Base-by-base conservation (phyloP, 129 eudicot species). In the Tagetes patula region DNA sequence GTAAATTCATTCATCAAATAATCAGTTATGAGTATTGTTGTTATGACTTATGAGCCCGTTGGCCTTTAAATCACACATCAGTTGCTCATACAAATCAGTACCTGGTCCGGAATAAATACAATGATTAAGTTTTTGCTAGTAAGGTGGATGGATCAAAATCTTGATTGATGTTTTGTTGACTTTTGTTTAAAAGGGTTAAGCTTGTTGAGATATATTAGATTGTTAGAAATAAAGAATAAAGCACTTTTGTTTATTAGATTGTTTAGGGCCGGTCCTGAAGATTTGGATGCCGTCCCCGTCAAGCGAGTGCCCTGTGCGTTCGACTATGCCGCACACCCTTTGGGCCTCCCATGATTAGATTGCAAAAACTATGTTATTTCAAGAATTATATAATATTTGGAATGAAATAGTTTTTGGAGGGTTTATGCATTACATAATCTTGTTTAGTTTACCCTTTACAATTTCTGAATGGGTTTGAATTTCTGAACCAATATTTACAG, bases 401-500 rank as follows among this genome's bases (percentile, higher is more conserved):
- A 38, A 39, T 38, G 13, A 63, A 63, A 38, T 38, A 33, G 13
- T 13, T 9, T 38, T 2, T 32, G 52, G 41, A 52, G 69, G 52
- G 9, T 41, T 20, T 42, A 42, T 65, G 53, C 34, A 39, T 37
- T 39, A 59, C 8, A 10, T 10, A 59, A 48, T 69, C 74, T 69
- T 50, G 27, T 70, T 36, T 34, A 52, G 6, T 47, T 31, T 12
- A 53, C 38, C 32, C 43, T 55, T 20, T 58, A 45, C 8, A 20
- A 27, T 3, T 58, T 56, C 46, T 12, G 63, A 11, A 54, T 59
- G 72, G 56, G 53, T 63, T 58, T 75, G 66, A 62, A 27, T 72
- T 53, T 47, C n/a, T 53, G 62, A 54, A 81, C 39, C 48, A 14
- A 74, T 83, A 20, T 61, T 12, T 78, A 80, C 82, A 86, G 91